A percentile compares a stretch with the other conserved stretches of the same genome.
phyloP scores from a whole-genome alignment of 1,284 basidiomycete genomes.

The Papiliotrema laurentii region DNA sequence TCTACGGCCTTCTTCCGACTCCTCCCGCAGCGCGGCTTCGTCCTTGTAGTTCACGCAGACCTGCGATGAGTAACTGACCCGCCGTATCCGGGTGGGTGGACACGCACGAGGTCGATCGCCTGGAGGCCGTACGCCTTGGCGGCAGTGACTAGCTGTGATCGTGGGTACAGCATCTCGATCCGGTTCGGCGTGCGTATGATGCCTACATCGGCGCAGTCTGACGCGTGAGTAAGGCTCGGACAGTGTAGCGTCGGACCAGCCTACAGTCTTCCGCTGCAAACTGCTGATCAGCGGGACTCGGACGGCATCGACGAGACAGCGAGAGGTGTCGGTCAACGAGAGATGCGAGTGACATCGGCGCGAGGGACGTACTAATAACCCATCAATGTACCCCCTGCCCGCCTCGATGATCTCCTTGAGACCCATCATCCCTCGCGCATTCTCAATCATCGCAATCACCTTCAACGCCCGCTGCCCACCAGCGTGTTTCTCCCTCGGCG shows the following conservation, averaged over 20 bases:
- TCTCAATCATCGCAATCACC: constrained; percentile 74
- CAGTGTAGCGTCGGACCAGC: constrained; percentile 16
- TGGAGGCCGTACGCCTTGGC: constrained; percentile 79
- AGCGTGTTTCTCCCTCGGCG: constrained; percentile 21
- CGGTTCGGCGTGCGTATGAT: constrained; percentile 72
- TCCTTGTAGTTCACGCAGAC: constrained; percentile 90
- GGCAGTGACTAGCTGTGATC: constrained; percentile 76
- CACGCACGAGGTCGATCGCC: constrained; percentile 78
- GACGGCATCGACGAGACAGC: not conserved
- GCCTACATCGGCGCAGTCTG: constrained; percentile 72
- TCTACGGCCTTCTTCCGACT: constrained; percentile 70
- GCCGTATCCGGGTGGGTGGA: not conserved
- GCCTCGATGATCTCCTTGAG: constrained; percentile 33
- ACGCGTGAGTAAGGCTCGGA: not conserved
- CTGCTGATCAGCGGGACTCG: no score
- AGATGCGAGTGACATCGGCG: no score
- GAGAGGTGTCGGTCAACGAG: no score
- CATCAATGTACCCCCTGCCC: constrained; percentile 38
- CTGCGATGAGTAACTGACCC: constrained; percentile 46
- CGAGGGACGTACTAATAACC: constrained; percentile 25
- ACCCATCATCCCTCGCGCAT: constrained; percentile 56
- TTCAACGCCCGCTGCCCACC: constrained; percentile 49
- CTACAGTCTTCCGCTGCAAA: constrained; percentile 88
- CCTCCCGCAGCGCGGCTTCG: constrained; percentile 61
- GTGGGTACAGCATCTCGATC: constrained; percentile 73